phyloP scores from a whole-genome alignment of 2,329 filamentous ascomycete species.

The Ceratocystis papillata region DNA sequence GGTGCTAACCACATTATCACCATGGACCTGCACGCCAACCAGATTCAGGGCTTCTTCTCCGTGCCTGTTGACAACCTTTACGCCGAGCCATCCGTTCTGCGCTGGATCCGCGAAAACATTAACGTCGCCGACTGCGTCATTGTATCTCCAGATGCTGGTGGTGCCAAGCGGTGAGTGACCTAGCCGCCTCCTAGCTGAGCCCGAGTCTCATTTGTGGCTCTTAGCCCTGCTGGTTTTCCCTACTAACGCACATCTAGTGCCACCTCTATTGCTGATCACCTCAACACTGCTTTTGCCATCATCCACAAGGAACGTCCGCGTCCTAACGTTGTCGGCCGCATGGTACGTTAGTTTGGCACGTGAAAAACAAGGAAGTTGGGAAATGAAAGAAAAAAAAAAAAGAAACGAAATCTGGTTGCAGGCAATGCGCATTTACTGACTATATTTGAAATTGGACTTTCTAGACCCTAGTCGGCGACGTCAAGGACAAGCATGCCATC shows the following conservation, averaged over 20 bases:
- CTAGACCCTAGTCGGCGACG: slow-evolving; percentile 68
- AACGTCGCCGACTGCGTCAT: slow-evolving; percentile 77
- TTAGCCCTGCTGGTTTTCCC: background rate
- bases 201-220: too few relatives aligned
- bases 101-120: slow-evolving; percentile 84
- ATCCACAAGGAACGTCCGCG: slow-evolving; percentile 94
- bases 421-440: background rate
- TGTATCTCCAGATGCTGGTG: slow-evolving; percentile 87
- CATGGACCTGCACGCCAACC: slow-evolving; percentile 88
- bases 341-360: slow-evolving; percentile 40
- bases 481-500: slow-evolving; percentile 82
- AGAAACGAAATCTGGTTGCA: background rate
- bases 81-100: slow-evolving; percentile 80
- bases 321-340: slow-evolving; percentile 75
- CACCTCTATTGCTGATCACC: slow-evolving; percentile 81
- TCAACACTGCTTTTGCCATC: slow-evolving; percentile 82
- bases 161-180: slow-evolving; percentile 57
- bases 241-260: slow-evolving; percentile 36
- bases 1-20: slow-evolving; percentile 64
- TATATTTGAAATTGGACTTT: background rate
- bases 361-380: too few relatives aligned
- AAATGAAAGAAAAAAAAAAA: too few relatives aligned
- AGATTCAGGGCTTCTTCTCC: slow-evolving; percentile 96
- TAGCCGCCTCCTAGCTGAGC: too few relatives aligned
- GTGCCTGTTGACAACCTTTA: slow-evolving; percentile 68